Percentiles rank a stretch among this genome's conserved stretches.
Conservation (phyloP, 208 protist species). For the Herpetomonas muscarum region DNA sequence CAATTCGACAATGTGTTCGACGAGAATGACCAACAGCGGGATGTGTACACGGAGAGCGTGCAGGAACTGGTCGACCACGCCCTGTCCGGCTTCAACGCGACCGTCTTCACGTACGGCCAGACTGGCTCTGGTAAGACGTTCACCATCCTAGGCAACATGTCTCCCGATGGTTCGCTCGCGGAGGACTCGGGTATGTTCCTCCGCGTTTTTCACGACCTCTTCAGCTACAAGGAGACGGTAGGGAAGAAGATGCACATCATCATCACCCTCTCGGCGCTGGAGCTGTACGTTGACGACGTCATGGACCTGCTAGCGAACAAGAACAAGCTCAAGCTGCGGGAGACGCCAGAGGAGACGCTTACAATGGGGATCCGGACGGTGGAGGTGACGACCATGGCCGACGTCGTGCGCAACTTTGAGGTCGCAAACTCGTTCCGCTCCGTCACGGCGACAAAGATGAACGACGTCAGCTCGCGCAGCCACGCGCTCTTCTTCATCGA, state of each 20-base stretch:
- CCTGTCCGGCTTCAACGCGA: conserved; percentile 68
- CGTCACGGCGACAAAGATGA: conserved; percentile 84
- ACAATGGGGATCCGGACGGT: conserved; percentile 51
- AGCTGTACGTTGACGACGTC: conserved; percentile 86
- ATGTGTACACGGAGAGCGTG: conserved; percentile 79
- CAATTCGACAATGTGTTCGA: conserved; percentile 88
- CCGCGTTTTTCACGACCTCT: conserved; percentile 82
- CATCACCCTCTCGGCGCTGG: conserved; percentile 81
- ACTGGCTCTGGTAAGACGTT: conserved; percentile 89
- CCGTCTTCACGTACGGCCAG: conserved; percentile 91
- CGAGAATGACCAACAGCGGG: conserved; percentile 58
- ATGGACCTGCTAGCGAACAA: conserved; percentile 80
- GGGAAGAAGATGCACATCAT: conserved; percentile 45
- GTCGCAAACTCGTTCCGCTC: conserved; percentile 75
- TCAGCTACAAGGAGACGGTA: conserved; percentile 54
- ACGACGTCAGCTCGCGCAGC: conserved; percentile 84
- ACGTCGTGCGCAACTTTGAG: conserved; percentile 70
- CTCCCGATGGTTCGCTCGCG: conserved; percentile 24
- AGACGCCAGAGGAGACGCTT: conserved; percentile 73
- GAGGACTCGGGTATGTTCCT: conserved; percentile 75
- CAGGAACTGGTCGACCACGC: conserved; percentile 81
- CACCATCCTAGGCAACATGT: conserved; percentile 83
- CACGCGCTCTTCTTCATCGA: conserved; percentile 91
- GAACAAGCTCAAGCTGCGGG: conserved; percentile 79
- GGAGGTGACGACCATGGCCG: conserved; percentile 64